Evolutionary conservation across 2,329 filamentous ascomycete genomes (phyloP), one percentile per base, ranked within the genome.

Genomic region (Fusarium napiforme): DNA sequence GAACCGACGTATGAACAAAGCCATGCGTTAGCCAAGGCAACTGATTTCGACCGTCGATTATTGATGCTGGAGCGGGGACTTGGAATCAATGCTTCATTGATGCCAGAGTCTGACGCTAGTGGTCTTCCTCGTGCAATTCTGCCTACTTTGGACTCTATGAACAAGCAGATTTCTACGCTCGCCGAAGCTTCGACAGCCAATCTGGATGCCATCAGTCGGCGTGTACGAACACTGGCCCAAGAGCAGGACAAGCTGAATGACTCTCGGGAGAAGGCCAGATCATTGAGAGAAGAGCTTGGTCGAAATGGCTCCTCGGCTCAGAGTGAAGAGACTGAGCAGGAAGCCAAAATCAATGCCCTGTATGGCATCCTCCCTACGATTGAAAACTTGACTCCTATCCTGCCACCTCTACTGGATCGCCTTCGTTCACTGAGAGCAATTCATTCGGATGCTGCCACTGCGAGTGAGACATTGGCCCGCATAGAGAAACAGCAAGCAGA

Each of bases 351-450:
- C 80, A 96, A 97, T 74, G 93, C 95, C 4, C 88, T 99, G 9
- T 98, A 98, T 82, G 93, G 93, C 3, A 93, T 94, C 7, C 85
- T 99, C 21, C 92, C 95, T 3, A 96, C 94, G 0, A 96, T 99
- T 66, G 95, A 97, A 82, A 93, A 88, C 64, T 87, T 99, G 12
- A 89, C 94, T 10, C 96, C 96, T 2, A 87, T 97, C 23, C 87
- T 99, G 8, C 96, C 96, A 3, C 90, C 94, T 9, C 86, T 98
- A 15, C 86, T 99, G 16, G 95, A 98, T 78, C 90, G 96, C 32
- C 85, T 99, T 57, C 89, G 95, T 65, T 97, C 94, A 14, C 85
- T 99, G 63, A 89, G 93, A 66, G 90, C 92, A 19, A 92, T 98
- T 56, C 96, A 99, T 79, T 91, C 93, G 1, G 94, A 95, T 77